Evolutionary conservation across 2,329 filamentous ascomycete genomes (phyloP).

Genomic region (Corynespora cassiicola): DNA sequence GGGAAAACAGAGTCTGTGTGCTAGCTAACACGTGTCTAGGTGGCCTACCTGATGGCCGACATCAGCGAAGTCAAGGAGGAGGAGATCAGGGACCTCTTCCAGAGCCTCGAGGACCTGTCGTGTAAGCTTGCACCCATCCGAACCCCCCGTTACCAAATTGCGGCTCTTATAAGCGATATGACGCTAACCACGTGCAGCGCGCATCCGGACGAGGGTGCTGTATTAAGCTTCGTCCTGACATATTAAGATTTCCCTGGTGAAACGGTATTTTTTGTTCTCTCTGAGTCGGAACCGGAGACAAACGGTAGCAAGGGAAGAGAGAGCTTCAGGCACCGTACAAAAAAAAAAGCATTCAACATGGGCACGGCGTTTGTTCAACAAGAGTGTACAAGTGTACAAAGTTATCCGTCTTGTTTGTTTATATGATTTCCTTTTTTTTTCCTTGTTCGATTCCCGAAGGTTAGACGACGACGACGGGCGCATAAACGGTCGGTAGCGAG

Average conservation of each 20-base stretch:
- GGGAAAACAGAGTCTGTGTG: too few relatives aligned
- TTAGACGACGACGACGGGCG: too few relatives aligned
- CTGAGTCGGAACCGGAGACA: too few relatives aligned
- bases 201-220: slow-evolving; percentile 56
- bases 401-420: too few relatives aligned
- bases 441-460: too few relatives aligned
- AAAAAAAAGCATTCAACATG: slow-evolving; percentile 6
- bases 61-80: slow-evolving; percentile 82
- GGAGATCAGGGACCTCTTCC: slow-evolving; percentile 86
- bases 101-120: slow-evolving; percentile 79
- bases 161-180: neutral
- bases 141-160: neutral
- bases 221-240: slow-evolving; percentile 45
- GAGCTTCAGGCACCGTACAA: neutral
- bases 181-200: slow-evolving; percentile 28
- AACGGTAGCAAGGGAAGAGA: too few relatives aligned
- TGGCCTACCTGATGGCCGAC: slow-evolving; percentile 97
- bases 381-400: too few relatives aligned
- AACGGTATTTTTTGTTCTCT: slow-evolving; percentile 1
- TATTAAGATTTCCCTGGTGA: too few relatives aligned
- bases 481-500: too few relatives aligned
- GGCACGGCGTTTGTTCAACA: too few relatives aligned
- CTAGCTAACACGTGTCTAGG: slow-evolving; percentile 47
- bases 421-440: too few relatives aligned
- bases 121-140: too few relatives aligned